phyloP scores from a whole-genome alignment of 2,329 filamentous ascomycete genomes.

The Paraconiothyrium brasiliense region DNA sequence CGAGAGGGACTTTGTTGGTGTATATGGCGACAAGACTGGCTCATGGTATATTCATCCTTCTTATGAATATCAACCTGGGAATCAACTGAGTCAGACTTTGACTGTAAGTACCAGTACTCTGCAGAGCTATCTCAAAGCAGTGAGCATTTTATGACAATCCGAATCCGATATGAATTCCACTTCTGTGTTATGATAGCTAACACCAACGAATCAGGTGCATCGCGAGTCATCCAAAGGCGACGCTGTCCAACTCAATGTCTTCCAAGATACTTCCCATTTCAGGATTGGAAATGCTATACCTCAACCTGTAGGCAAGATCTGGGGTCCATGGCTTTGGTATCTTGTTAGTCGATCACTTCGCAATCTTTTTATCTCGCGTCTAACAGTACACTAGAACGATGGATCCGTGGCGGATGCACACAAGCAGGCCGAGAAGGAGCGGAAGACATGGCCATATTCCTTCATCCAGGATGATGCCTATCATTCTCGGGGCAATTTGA shows the following conservation, averaged over 20 bases:
- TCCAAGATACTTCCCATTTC: slow-evolving; percentile 55
- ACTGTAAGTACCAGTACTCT: slow-evolving; percentile 30
- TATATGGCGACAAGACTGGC: slow-evolving; percentile 56
- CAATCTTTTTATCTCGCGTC: not conserved
- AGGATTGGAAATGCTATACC: slow-evolving; percentile 24
- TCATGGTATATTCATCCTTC: slow-evolving; percentile 57
- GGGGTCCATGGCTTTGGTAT: slow-evolving; percentile 41
- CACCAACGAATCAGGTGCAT: slow-evolving; percentile 44
- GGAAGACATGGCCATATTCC: slow-evolving; percentile 54
- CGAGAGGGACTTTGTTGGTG: slow-evolving; percentile 54
- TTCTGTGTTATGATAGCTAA: not conserved
- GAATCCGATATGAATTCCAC: too few species aligned
- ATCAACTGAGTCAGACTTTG: slow-evolving; percentile 60
- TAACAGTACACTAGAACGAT: slow-evolving; percentile 48
- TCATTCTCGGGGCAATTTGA: slow-evolving; percentile 55
- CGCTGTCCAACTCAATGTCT: slow-evolving; percentile 59
- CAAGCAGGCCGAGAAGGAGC: slow-evolving; percentile 48
- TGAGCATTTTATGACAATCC: too few species aligned
- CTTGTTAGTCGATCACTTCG: slow-evolving; percentile 20
- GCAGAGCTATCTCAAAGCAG: too few species aligned
- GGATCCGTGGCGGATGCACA: slow-evolving; percentile 54
- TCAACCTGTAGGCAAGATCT: slow-evolving; percentile 40
- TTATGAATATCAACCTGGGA: slow-evolving; percentile 50
- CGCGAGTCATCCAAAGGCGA: slow-evolving; percentile 58
- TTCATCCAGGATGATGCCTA: slow-evolving; percentile 56